Percentiles rank a stretch among this genome's conserved stretches.
phyloP scores from a whole-genome alignment of 2,329 filamentous ascomycete species.

The Diaporthe caulivora region DNA sequence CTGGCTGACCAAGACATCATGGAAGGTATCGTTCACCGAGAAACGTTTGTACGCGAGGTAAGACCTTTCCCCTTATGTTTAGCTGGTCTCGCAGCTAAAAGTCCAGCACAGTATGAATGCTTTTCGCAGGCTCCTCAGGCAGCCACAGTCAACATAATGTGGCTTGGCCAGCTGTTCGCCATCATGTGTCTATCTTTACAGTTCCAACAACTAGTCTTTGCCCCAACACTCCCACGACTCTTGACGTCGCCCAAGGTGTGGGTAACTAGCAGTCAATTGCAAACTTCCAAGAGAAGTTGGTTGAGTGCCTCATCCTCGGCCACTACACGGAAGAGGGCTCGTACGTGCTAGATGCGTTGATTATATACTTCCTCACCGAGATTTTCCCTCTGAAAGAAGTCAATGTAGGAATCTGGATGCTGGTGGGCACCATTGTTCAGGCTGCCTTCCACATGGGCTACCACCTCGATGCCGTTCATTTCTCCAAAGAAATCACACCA shows the following conservation, averaged over 20 bases:
- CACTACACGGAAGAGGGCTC: conserved; percentile 58
- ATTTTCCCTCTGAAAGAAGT: conserved; percentile 47
- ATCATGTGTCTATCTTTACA: conserved; percentile 57
- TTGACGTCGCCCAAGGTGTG: neutral
- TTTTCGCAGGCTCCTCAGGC: conserved; percentile 57
- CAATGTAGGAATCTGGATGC: conserved; percentile 50
- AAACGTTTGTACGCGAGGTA: conserved; percentile 48
- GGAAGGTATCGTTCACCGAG: conserved; percentile 46
- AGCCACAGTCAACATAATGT: conserved; percentile 51
- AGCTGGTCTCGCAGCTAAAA: conserved; percentile 1
- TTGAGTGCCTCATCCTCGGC: conserved; percentile 53
- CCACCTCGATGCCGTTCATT: conserved; percentile 58
- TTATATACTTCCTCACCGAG: conserved; percentile 52
- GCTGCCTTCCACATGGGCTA: conserved; percentile 56
- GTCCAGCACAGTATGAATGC: conserved; percentile 52
- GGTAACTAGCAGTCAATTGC: neutral
- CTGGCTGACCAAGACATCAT: neutral
- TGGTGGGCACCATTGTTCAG: conserved; percentile 50
- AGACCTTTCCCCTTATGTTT: conserved; percentile 19
- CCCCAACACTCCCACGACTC: neutral
- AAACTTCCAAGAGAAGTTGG: conserved; percentile 47
- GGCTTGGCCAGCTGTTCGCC: conserved; percentile 60
- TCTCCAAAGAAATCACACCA: conserved; percentile 52
- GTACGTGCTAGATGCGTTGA: conserved; percentile 55
- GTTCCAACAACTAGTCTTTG: conserved; percentile 39